Conservation (phyloP, 305 asterid species). For the Caryopteris hybrid region DNA sequence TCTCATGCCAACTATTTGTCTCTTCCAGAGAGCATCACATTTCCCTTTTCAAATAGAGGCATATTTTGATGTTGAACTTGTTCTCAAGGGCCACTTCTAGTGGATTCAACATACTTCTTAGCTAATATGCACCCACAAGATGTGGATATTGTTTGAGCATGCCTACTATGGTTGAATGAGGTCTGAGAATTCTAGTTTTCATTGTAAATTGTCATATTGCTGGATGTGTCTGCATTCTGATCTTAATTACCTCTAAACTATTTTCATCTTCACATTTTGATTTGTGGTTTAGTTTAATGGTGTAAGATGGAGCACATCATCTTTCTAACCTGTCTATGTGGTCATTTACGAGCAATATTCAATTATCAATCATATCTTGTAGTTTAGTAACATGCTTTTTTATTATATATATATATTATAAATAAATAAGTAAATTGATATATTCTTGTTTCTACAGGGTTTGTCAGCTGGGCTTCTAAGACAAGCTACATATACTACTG, state of each 20-base stretch:
- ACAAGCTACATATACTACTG: slow-evolving; percentile 86
- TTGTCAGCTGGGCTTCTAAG: slow-evolving; percentile 88
- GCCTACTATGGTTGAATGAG: background rate
- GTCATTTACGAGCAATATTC: background rate
- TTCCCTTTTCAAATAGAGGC: too few relatives aligned
- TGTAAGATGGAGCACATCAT: background rate
- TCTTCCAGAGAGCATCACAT: background rate
- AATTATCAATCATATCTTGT: background rate
- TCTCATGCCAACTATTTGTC: background rate
- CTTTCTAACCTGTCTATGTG: background rate
- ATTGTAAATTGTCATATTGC: background rate
- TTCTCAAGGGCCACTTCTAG: background rate
- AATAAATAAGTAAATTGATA: too few relatives aligned
- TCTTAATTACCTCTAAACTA: background rate
- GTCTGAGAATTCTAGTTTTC: background rate
- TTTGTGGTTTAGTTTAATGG: background rate
- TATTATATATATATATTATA: too few relatives aligned
- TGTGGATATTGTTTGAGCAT: background rate
- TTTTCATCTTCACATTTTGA: background rate
- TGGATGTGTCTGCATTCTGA: background rate
- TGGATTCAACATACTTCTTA: background rate
- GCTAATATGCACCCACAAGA: background rate
- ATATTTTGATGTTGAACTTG: background rate
- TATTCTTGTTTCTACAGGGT: slow-evolving; percentile 42
- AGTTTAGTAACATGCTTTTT: background rate